Evolutionary conservation across 768 basidiomycete species (phyloP).

Genomic region (Ramaria sp.): DNA sequence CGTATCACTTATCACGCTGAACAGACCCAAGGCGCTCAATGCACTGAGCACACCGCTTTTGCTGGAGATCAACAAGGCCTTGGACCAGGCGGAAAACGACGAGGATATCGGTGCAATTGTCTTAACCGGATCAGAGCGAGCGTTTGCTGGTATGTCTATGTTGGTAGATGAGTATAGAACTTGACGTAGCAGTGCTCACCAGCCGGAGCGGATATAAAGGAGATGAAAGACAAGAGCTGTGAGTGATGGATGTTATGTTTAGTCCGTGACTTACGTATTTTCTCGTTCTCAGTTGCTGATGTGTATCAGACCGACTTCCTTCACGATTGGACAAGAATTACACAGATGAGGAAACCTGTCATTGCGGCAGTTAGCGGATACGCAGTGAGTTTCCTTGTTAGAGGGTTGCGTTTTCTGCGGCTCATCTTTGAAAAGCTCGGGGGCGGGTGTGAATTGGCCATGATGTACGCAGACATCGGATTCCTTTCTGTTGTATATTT

Average conservation of each 20-base stretch:
- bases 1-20: slow-evolving; percentile 75
- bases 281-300: slow-evolving; percentile 52
- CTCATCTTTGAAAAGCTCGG: slow-evolving; percentile 54
- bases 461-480: slow-evolving; percentile 42
- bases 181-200: background rate
- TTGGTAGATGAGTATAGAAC: background rate
- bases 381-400: slow-evolving; percentile 44
- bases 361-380: slow-evolving; percentile 95
- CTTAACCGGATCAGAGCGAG: slow-evolving; percentile 83
- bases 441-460: slow-evolving; percentile 92
- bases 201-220: slow-evolving; percentile 98
- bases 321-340: slow-evolving; percentile 69
- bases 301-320: slow-evolving; percentile 83
- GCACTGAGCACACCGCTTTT: slow-evolving; percentile 78
- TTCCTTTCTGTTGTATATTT: background rate
- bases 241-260: slow-evolving; percentile 18
- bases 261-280: background rate
- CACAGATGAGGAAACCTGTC: slow-evolving; percentile 76
- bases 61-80: slow-evolving; percentile 67
- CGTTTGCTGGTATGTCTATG: slow-evolving; percentile 71
- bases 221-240: slow-evolving; percentile 97
- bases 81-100: slow-evolving; percentile 62
- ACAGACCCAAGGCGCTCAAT: slow-evolving; percentile 84
- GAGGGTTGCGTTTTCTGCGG: background rate
- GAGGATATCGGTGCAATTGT: slow-evolving; percentile 72